A percentile compares a stretch with the other conserved stretches of the same genome.
phyloP scores from a whole-genome alignment of 2,329 filamentous ascomycete species.

The Keithomyces neogunnii region DNA sequence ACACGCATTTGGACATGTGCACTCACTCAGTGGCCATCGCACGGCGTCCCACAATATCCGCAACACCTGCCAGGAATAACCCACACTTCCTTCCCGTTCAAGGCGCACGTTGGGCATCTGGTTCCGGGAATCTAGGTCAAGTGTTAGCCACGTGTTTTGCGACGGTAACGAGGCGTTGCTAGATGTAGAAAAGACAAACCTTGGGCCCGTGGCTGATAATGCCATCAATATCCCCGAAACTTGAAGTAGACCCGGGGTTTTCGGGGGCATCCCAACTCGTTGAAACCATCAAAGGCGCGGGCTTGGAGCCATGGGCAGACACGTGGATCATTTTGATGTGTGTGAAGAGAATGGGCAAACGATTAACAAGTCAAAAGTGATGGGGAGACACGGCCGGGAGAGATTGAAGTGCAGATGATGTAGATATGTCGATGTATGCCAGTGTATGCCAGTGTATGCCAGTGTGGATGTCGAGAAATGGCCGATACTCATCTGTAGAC shows the following conservation, averaged over 20 bases:
- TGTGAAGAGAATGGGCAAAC: too few relatives aligned
- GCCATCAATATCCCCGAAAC: not conserved
- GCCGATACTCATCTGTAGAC: not conserved
- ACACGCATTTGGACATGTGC: too few relatives aligned
- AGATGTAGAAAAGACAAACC: not conserved
- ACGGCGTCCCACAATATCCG: slow-evolving; percentile 41
- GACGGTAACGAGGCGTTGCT: not conserved
- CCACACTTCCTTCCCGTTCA: slow-evolving; percentile 43
- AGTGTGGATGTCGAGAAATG: too few relatives aligned
- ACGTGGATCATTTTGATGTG: not conserved
- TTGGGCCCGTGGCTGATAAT: slow-evolving; percentile 9
- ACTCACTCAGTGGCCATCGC: slow-evolving; percentile 13
- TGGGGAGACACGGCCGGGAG: too few relatives aligned
- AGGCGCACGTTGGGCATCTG: slow-evolving; percentile 41
- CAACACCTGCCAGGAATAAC: slow-evolving; percentile 45
- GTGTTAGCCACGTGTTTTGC: not conserved
- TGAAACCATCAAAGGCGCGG: not conserved
- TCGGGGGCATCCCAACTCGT: not conserved
- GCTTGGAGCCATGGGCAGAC: not conserved
- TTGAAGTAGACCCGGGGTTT: slow-evolving; percentile 1
- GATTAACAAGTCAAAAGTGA: too few relatives aligned
- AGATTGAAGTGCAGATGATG: too few relatives aligned
- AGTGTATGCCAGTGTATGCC: too few relatives aligned
- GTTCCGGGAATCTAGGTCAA: slow-evolving; percentile 36
- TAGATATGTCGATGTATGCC: too few relatives aligned